These are phyloP conservation scores for Sarocladium oryzae DNA, from an alignment of 2,329 filamentous ascomycete genomes.

Conservation along the genomic window DNA sequence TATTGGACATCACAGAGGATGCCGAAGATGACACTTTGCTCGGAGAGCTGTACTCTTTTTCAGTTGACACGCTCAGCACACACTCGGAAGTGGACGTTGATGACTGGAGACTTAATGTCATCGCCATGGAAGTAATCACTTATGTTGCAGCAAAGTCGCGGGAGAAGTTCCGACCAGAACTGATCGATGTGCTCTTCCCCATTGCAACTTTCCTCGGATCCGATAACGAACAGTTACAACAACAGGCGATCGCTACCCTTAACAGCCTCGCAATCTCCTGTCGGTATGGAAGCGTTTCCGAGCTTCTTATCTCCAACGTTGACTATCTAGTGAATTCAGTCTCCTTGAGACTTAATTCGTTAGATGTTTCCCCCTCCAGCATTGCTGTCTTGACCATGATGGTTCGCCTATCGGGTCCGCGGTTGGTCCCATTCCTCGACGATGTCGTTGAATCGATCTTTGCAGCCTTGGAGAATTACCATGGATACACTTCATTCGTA, in stretches of 20 bases:
- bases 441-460: slow-evolving; percentile 90
- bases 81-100: slow-evolving; percentile 39
- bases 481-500: slow-evolving; percentile 82
- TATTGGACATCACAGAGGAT: slow-evolving; percentile 31
- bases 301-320: slow-evolving; percentile 81
- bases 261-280: slow-evolving; percentile 74
- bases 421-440: slow-evolving; percentile 79
- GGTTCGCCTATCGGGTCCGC: slow-evolving; percentile 77
- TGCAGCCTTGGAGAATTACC: slow-evolving; percentile 86
- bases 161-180: slow-evolving; percentile 68
- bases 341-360: slow-evolving; percentile 79
- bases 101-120: slow-evolving; percentile 69
- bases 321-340: slow-evolving; percentile 97
- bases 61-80: slow-evolving; percentile 54
- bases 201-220: slow-evolving; percentile 85
- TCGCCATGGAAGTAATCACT: slow-evolving; percentile 75
- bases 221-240: slow-evolving; percentile 57
- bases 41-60: slow-evolving; percentile 63
- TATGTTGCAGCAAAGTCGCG: slow-evolving; percentile 64
- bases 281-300: slow-evolving; percentile 65
- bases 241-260: slow-evolving; percentile 76
- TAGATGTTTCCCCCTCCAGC: slow-evolving; percentile 86
- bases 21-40: slow-evolving; percentile 42
- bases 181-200: slow-evolving; percentile 88
- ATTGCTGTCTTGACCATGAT: slow-evolving; percentile 92